Base-by-base conservation (phyloP, 495 filamentous ascomycete genomes). In the Aspergillus bridgeri region DNA sequence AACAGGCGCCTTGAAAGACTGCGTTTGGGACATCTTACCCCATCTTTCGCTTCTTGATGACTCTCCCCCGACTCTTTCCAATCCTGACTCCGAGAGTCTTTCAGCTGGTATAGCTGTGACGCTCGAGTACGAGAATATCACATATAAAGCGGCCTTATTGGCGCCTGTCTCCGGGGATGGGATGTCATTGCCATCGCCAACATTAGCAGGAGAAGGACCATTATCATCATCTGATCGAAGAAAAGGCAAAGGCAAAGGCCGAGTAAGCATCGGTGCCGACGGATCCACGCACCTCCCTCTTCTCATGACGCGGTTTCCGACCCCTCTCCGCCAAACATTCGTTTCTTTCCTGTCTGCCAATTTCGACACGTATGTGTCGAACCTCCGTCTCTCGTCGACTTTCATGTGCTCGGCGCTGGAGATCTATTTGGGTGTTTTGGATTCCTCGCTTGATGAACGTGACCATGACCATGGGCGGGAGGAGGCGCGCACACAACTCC, bases 241-340 rank as follows among this genome's bases (percentile, higher is more conserved):
- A 33, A 33, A 33, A 13, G n/a, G 5, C 7, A 15, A 44, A 44
- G 11, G 47, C n/a, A 33, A 52, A 38, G 15, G 13, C 25, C 4
- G 3, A 33, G 6, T 7, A 8, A 21, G 27, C 13, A 33, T 5
- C 42, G 5, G 13, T 5, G 29, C 13, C 24, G 11, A 51, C 13
- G 15, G 11, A 2, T 22, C 23, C 17, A 79, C 81, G 3, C 60
- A 68, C 48, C 73, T 83, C 17, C 83, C 82, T 0, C 55, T 85
- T n/a, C 66, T 85, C 5, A 62, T 85, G 44, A 79, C 76, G 1
- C 76, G 76, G n/a, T 72, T 83, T 50, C 81, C 82, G 1, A 75
- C 62, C 33, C 50, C 73, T 1, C 66, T 85, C 17, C 69, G 82
- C n/a, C 76, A 81, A 44, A 77, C 74, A 1, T 74, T 85, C 44